Conservation (phyloP, 148 eudicot species). For the Fagopyrum homotropicum region DNA sequence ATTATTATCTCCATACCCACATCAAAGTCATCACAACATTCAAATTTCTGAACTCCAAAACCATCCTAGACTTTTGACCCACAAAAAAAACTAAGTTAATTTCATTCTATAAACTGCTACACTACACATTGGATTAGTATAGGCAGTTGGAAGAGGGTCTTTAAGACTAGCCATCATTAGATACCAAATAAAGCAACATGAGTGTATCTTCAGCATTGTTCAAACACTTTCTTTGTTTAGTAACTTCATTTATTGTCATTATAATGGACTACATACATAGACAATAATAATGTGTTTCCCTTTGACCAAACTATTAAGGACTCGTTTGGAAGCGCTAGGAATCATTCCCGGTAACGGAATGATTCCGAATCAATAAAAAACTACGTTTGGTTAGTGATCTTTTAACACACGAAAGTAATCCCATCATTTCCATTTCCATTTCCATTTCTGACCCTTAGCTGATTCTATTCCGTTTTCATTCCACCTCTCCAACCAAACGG, state of each 20-base stretch:
- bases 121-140: slow-evolving; percentile 5
- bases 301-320: slow-evolving; percentile 8
- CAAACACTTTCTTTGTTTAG: slow-evolving; percentile 3
- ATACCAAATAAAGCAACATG: slow-evolving; percentile 9
- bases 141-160: neutral
- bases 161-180: slow-evolving; percentile 9
- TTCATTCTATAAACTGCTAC: slow-evolving; percentile 6
- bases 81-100: neutral
- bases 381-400: no score
- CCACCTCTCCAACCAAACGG: no score
- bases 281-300: neutral
- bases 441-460: no score
- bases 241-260: slow-evolving; percentile 8
- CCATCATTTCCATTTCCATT: no score
- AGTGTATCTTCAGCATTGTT: neutral
- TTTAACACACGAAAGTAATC: no score
- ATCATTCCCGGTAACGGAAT: no score
- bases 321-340: no score
- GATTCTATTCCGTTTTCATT: no score
- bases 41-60: slow-evolving; percentile 10
- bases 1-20: slow-evolving; percentile 7
- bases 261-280: neutral
- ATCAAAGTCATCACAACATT: slow-evolving; percentile 11
- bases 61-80: neutral
- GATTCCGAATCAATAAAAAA: no score